Conservation (phyloP, 2,329 filamentous ascomycete species). For the Aspergillus clavatus region DNA sequence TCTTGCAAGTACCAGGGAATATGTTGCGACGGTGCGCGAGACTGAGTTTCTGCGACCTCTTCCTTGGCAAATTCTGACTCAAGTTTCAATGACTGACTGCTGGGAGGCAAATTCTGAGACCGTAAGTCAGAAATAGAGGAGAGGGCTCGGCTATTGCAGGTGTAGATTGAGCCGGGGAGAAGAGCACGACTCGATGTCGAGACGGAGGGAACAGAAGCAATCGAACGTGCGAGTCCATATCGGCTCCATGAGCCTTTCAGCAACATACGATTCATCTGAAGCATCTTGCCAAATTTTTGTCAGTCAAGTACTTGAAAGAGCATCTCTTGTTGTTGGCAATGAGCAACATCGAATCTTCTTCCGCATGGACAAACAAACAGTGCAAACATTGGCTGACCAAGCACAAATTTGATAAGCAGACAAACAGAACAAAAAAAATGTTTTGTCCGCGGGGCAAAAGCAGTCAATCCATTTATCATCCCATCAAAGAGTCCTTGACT, state of each 20-base stretch:
- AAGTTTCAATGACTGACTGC: constrained; percentile 1
- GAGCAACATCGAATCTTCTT: not conserved
- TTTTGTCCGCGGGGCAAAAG: not conserved
- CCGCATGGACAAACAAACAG: not conserved
- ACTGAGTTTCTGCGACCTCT: not conserved
- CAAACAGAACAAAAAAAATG: not conserved
- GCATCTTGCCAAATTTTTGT: constrained; percentile 5
- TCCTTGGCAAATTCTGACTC: constrained; percentile 8
- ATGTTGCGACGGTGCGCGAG: constrained; percentile 16
- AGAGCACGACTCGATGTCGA: constrained; percentile 18
- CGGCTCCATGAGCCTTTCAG: constrained; percentile 28
- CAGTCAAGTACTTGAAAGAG: not conserved
- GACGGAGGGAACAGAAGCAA: constrained; percentile 25
- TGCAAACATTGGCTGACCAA: not conserved
- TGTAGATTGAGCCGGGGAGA: constrained; percentile 13
- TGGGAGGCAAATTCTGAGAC: constrained; percentile 22
- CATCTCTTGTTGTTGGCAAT: not conserved
- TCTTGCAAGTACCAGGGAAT: constrained; percentile 81
- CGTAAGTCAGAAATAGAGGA: constrained; percentile 17
- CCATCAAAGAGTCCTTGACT: not conserved
- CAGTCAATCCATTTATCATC: not conserved
- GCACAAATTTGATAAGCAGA: not conserved
- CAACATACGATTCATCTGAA: constrained; percentile 30
- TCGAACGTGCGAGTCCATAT: constrained; percentile 27
- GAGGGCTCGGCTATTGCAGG: constrained; percentile 18